These are phyloP conservation scores for Nymphaea colorata DNA, from an alignment of 164 flowering plant species.

Conservation along the genomic window DNA sequence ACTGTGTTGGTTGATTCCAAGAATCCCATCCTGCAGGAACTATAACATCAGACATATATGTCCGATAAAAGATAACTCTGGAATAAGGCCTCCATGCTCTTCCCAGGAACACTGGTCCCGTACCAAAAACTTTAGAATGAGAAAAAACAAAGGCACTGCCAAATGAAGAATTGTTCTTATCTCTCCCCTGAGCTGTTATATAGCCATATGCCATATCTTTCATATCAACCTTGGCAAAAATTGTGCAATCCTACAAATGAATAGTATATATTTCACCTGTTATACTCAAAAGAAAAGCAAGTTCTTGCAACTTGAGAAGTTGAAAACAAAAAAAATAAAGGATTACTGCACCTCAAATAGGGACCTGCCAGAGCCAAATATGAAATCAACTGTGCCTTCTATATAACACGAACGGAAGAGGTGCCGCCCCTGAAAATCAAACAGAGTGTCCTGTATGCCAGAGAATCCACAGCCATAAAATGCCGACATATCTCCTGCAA, in stretches of 20 bases:
- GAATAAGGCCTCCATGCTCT: slow-evolving; percentile 23
- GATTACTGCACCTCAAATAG: slow-evolving; percentile 35
- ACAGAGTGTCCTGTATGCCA: slow-evolving; percentile 59
- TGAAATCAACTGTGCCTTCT: slow-evolving; percentile 56
- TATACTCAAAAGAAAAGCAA: not conserved
- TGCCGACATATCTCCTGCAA: slow-evolving; percentile 30
- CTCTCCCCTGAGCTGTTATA: slow-evolving; percentile 28
- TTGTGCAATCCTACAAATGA: slow-evolving; percentile 14
- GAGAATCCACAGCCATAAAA: slow-evolving; percentile 37
- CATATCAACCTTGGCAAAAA: slow-evolving; percentile 9
- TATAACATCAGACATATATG: slow-evolving; percentile 11
- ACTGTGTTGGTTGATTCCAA: slow-evolving; percentile 7
- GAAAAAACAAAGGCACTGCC: slow-evolving; percentile 25
- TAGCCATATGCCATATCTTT: slow-evolving; percentile 1
- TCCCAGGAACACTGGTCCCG: slow-evolving; percentile 18
- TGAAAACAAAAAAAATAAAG: not conserved
- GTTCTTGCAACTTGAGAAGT: not conserved
- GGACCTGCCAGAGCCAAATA: slow-evolving; percentile 54
- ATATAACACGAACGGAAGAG: slow-evolving; percentile 41
- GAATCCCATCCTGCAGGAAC: slow-evolving; percentile 24
- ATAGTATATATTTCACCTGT: not conserved
- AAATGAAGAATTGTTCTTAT: not conserved
- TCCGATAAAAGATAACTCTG: slow-evolving; percentile 17
- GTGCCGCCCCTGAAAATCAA: slow-evolving; percentile 49
- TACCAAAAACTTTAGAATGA: slow-evolving; percentile 16